These are phyloP conservation scores for Pinus albicaulis DNA, from an alignment of 75 land plant genomes.

Conservation along the genomic window DNA sequence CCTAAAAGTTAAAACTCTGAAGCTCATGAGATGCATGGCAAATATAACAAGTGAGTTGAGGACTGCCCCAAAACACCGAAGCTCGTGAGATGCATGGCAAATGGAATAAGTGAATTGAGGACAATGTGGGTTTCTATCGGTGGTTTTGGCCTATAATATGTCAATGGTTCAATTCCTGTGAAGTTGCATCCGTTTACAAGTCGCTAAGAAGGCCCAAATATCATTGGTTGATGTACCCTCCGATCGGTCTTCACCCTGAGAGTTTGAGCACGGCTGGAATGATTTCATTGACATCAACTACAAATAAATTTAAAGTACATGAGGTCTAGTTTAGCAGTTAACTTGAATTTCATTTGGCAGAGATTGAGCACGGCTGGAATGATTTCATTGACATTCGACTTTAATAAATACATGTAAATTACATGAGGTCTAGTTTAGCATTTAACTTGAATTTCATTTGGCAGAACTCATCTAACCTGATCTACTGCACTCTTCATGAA, in stretches of 20 bases:
- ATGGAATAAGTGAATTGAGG: neutral
- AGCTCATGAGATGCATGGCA: too few species aligned
- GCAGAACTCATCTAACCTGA: constrained; percentile 41
- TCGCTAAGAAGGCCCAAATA: neutral
- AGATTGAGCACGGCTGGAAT: neutral
- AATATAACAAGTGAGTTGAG: too few species aligned
- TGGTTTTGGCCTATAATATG: neutral
- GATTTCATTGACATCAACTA: neutral
- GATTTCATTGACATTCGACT: neutral
- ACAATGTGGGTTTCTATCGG: neutral
- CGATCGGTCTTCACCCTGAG: neutral
- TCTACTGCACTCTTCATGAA: constrained; percentile 67
- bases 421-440: neutral
- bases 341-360: neutral
- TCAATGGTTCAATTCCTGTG: neutral
- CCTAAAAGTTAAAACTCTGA: neutral
- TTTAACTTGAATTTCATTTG: neutral
- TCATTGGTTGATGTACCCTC: neutral
- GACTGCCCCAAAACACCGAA: neutral
- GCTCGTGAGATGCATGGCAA: neutral
- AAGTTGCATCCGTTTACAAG: neutral
- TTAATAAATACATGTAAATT: too few species aligned
- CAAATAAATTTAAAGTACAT: neutral
- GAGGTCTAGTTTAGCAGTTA: neutral
- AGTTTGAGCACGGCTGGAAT: neutral